Conservation (phyloP, 176 grass and related monocot genomes). For the Ampelocalamus luodianensis region DNA sequence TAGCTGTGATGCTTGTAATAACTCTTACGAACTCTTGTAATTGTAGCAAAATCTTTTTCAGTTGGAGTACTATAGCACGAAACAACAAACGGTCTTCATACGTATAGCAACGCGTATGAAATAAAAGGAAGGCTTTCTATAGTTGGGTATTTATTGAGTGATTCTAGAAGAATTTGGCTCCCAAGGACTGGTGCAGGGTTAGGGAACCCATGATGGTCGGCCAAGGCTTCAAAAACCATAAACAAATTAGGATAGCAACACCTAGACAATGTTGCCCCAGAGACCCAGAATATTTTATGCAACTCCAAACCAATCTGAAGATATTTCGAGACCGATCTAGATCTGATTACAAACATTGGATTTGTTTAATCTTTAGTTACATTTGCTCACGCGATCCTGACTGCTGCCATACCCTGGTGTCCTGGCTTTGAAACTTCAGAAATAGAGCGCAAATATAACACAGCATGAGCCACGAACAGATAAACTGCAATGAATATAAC, state of each 20-base stretch:
- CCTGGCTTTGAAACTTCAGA: neutral
- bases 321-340: no score
- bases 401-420: neutral
- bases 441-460: neutral
- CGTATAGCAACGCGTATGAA: neutral
- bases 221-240: constrained; percentile 20
- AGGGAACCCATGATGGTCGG: constrained; percentile 22
- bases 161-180: neutral
- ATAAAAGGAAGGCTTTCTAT: neutral
- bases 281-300: neutral
- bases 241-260: constrained; percentile 12
- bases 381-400: constrained; percentile 20
- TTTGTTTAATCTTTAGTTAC: no score
- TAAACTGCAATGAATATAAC: neutral
- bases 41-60: neutral
- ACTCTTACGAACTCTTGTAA: neutral
- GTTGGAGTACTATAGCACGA: no score
- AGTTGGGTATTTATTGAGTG: neutral
- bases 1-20: neutral
- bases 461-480: neutral
- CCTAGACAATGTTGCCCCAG: constrained; percentile 26
- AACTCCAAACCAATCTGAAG: neutral
- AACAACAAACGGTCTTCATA: neutral
- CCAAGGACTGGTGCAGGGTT: neutral
- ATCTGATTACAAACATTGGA: no score